Evolutionary conservation across 305 asterid species (phyloP).

Genomic region (Fraxinus angustifolia): DNA sequence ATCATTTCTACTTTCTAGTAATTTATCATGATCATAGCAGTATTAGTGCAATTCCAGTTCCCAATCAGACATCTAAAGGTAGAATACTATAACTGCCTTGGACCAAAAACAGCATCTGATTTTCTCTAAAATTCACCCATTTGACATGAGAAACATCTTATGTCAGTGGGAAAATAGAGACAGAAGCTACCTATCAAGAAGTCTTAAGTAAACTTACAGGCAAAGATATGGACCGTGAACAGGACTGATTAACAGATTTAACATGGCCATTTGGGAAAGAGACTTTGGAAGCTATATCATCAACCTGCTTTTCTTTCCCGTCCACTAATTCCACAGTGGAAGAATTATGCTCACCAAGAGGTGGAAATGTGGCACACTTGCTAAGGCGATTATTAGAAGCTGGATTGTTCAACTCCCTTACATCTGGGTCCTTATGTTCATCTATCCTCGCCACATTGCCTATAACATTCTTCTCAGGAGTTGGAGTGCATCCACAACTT

Average conservation of each 20-base stretch:
- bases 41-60: not conserved
- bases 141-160: not conserved
- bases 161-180: not conserved
- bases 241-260: slow-evolving; percentile 30
- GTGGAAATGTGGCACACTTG: slow-evolving; percentile 54
- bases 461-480: slow-evolving; percentile 21
- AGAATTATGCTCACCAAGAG: slow-evolving; percentile 25
- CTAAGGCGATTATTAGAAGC: slow-evolving; percentile 40
- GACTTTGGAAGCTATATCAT: slow-evolving; percentile 11
- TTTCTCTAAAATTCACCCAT: not conserved
- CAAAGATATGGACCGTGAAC: slow-evolving; percentile 46
- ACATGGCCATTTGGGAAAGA: not conserved
- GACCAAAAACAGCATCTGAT: not conserved
- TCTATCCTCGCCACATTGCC: slow-evolving; percentile 25
- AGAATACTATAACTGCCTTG: not conserved
- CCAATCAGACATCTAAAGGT: not conserved
- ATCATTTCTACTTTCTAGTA: not conserved
- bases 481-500: slow-evolving; percentile 19
- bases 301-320: slow-evolving; percentile 28
- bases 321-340: slow-evolving; percentile 21
- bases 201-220: slow-evolving; percentile 58
- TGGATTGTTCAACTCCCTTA: slow-evolving; percentile 15
- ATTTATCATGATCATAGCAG: not conserved
- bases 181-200: slow-evolving; percentile 7
- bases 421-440: slow-evolving; percentile 23